These are phyloP conservation scores for Austroboletus niveus DNA, from an alignment of 1,284 basidiomycete genomes.

Conservation along the genomic window DNA sequence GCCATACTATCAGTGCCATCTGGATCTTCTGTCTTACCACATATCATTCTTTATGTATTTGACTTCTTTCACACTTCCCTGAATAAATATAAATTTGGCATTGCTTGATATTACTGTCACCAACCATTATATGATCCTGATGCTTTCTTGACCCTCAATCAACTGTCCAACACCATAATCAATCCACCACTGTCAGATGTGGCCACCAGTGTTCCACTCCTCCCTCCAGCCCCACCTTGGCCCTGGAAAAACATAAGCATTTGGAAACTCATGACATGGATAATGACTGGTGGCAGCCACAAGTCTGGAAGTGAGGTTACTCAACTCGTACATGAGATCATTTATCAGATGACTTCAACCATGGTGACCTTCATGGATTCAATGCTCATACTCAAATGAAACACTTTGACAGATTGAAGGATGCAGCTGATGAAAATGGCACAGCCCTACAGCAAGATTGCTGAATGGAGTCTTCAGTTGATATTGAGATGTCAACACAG, in stretches of 20 bases:
- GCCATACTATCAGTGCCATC: background rate
- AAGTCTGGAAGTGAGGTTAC: background rate
- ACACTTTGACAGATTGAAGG: background rate
- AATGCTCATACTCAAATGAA: background rate
- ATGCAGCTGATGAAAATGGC: background rate
- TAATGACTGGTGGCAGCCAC: background rate
- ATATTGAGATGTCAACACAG: background rate
- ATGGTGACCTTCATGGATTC: background rate
- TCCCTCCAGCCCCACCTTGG: background rate
- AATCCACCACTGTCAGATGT: no score
- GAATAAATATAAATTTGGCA: background rate
- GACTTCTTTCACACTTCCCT: background rate
- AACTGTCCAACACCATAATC: background rate
- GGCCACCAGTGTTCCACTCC: background rate
- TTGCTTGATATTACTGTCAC: background rate
- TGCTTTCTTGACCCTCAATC: background rate
- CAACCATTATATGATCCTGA: background rate
- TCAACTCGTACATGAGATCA: background rate
- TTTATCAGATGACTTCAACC: background rate
- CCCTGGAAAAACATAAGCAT: background rate
- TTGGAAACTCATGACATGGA: conserved; percentile 5
- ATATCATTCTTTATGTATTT: background rate
- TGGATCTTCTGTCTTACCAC: background rate
- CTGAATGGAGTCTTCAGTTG: background rate
- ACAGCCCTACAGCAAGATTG: background rate